Evolutionary conservation across 176 grass and related monocot species (phyloP), one percentile per base, ranked within the genome.

Genomic region (Hordeum vulgare): DNA sequence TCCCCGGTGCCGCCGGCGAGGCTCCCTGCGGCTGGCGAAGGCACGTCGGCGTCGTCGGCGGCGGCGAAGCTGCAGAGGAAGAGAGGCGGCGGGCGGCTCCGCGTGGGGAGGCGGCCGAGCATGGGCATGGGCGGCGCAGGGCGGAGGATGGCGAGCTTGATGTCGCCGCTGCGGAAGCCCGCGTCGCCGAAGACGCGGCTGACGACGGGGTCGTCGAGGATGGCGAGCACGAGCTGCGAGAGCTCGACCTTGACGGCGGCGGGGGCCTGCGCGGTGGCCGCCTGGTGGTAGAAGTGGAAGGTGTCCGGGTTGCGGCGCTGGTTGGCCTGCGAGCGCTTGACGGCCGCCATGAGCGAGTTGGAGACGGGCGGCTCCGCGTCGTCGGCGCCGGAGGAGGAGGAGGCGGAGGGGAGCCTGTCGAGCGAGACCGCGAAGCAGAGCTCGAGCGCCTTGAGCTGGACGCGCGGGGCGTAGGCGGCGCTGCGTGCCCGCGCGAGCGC

Each of bases 131-230:
- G 88, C 85, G 94, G 91, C 3, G 90, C 80, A 3, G 91, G 95
- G 40, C 90, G 92, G 59, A 94, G 90, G 61, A 97, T 77, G 11
- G 95, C 92, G 35, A 94, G 74, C 83, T 97, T 97, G 84, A 97
- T 97, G n/a, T 94, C 95, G 5, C 47, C 86, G 88, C 90, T 91
- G 8, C 90, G 84, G 68, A 97, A 97, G 0, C 95, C 92, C 0
- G 95, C 95, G 56, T 97, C 95, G 35, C 70, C 90, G 29, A 97
- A 97, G 6, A 97, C 95, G 64, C 95, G 80, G 86, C 95, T 94
- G 28, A 97, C 95, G 15, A 97, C 88, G 15, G 95, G 95, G 81
- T 97, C 95, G 61, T 97, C 95, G 76, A 97, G 70, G 85, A 97
- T 89, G 42, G 95, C 92, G 9, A 97, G 84, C 9, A 92, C 73